phyloP scores from a whole-genome alignment of 2,329 filamentous ascomycete genomes.

The Talaromyces verruculosus region DNA sequence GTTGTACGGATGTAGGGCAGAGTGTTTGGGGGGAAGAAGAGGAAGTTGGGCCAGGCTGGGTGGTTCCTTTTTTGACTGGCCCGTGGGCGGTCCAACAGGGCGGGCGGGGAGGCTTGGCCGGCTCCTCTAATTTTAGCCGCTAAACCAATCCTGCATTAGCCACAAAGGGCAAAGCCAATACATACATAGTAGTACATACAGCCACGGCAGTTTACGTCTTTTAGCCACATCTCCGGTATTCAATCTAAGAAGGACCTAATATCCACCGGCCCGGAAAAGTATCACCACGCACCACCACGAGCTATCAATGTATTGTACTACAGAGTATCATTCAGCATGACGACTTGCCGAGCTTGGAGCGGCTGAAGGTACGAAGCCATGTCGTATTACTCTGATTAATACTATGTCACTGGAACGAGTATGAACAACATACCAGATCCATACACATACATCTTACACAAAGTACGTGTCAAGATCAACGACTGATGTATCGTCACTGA shows the following conservation, averaged over 20 bases:
- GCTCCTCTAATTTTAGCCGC: constrained; percentile 1
- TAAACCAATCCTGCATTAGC: not conserved
- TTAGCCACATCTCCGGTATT: not conserved
- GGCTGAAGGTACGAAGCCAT: constrained; percentile 1
- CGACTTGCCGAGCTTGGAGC: not conserved
- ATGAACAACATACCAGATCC: not conserved
- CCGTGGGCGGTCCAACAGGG: not conserved
- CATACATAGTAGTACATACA: constrained; percentile 1
- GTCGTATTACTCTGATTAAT: not conserved
- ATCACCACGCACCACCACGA: not conserved
- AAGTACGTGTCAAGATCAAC: not conserved
- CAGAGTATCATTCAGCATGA: not conserved
- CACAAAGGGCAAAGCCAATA: not conserved
- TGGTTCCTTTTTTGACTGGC: not conserved
- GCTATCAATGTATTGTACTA: not conserved
- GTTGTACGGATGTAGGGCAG: not conserved
- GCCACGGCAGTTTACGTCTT: not conserved
- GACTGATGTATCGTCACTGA: not conserved
- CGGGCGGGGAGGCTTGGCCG: not conserved
- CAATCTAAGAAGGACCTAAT: not conserved
- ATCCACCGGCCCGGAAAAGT: not conserved
- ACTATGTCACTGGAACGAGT: not conserved
- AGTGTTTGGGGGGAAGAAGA: not conserved
- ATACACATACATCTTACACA: not conserved
- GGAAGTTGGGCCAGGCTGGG: not conserved